Conservation (phyloP, 176 grass and related monocot genomes). For the Lolium rigidum region DNA sequence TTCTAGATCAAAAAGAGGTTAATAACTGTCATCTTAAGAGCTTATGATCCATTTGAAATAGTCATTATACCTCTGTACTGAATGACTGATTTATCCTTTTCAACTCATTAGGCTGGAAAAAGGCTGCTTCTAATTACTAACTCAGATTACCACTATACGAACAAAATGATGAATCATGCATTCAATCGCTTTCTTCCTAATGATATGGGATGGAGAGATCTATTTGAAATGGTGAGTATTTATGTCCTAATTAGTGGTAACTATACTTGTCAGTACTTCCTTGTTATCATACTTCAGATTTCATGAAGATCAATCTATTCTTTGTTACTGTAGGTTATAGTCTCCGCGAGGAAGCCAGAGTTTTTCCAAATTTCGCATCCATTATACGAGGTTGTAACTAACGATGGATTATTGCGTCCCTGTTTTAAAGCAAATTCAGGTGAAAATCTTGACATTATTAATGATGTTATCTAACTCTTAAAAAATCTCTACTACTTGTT, state of each 20-base stretch:
- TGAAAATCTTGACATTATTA: conserved; percentile 33
- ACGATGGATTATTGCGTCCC: conserved; percentile 88
- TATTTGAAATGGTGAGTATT: conserved; percentile 91
- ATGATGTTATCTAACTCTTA: neutral
- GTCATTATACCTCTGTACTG: conserved; percentile 19
- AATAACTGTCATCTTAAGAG: conserved; percentile 24
- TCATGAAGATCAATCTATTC: conserved; percentile 24
- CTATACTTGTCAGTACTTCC: conserved; percentile 1
- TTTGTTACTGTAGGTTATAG: conserved; percentile 77
- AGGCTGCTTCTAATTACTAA: conserved; percentile 92
- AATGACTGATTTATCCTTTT: conserved; percentile 28
- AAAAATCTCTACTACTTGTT: conserved; percentile 16
- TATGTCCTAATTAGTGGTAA: conserved; percentile 7
- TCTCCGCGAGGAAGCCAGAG: conserved; percentile 91
- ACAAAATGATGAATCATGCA: conserved; percentile 98
- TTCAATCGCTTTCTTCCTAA: conserved; percentile 99
- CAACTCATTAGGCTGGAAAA: conserved; percentile 83
- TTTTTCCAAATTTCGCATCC: conserved; percentile 93
- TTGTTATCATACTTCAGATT: conserved; percentile 31
- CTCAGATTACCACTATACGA: conserved; percentile 96
- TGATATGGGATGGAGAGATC: conserved; percentile 93
- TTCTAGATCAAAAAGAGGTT: conserved; percentile 99
- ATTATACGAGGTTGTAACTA: conserved; percentile 89
- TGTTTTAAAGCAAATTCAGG: conserved; percentile 95
- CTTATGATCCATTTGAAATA: neutral